phyloP scores from a whole-genome alignment of 1,284 basidiomycete genomes.

The Sanghuangporus sanghuang region DNA sequence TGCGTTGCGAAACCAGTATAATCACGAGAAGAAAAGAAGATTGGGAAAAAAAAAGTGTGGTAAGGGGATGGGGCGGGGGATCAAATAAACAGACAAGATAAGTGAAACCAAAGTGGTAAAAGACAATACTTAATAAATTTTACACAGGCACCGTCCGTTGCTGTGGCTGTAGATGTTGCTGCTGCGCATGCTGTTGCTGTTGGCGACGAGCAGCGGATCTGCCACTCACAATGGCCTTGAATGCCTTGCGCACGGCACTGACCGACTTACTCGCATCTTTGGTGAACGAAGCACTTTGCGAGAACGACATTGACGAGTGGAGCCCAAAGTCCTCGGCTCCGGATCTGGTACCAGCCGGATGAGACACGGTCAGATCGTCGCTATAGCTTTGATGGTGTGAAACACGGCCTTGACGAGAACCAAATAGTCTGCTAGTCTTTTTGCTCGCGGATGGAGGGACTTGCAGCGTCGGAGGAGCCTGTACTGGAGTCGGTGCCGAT shows the following conservation, averaged over 20 bases:
- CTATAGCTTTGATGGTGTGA: conserved; percentile 68
- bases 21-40: not conserved
- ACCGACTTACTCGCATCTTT: conserved; percentile 48
- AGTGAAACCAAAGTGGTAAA: not conserved
- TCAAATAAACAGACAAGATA: not conserved
- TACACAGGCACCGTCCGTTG: conserved; percentile 18
- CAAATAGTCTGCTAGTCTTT: conserved; percentile 46
- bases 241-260: conserved; percentile 55
- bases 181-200: not conserved
- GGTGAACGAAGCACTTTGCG: conserved; percentile 25
- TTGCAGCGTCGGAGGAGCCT: conserved; percentile 16
- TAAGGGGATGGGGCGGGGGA: not conserved
- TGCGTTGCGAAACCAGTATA: not conserved
- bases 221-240: conserved; percentile 60
- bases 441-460: conserved; percentile 23
- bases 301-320: conserved; percentile 26
- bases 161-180: conserved; percentile 3
- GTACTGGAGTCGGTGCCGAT: conserved; percentile 20
- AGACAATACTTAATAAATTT: conserved; percentile 3
- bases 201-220: conserved; percentile 32
- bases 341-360: conserved; percentile 1
- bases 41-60: not conserved
- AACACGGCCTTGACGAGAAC: conserved; percentile 32
- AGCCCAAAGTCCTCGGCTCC: conserved; percentile 54
- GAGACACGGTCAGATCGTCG: conserved; percentile 41